A percentile compares a stretch with the other conserved stretches of the same genome.
Evolutionary conservation across 129 eudicot species (phyloP).

Genomic region (Logfia minima): DNA sequence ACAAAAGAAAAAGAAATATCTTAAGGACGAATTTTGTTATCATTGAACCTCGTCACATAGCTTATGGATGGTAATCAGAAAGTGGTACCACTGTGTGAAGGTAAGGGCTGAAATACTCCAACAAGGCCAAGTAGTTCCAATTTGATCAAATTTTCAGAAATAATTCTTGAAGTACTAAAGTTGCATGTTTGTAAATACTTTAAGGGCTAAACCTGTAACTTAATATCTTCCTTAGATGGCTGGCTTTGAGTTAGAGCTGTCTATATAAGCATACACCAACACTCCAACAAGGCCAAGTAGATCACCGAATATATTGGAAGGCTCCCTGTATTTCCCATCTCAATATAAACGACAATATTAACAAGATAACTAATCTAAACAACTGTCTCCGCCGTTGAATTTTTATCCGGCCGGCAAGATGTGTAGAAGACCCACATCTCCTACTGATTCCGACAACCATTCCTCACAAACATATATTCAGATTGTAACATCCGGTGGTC

Average conservation of each 20-base stretch:
- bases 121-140: neutral
- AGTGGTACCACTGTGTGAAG: too few relatives aligned
- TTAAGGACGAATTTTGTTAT: too few relatives aligned
- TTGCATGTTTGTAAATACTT: neutral
- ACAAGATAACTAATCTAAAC: neutral
- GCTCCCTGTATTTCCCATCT: neutral
- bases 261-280: conserved; percentile 42
- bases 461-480: conserved; percentile 49
- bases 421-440: conserved; percentile 28
- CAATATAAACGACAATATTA: neutral
- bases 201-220: neutral
- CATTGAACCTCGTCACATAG: too few relatives aligned
- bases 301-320: conserved; percentile 4
- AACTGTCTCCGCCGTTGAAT: neutral
- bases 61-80: too few relatives aligned
- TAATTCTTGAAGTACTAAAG: neutral
- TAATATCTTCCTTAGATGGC: conserved; percentile 1
- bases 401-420: conserved; percentile 26
- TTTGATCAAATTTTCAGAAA: neutral
- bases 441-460: conserved; percentile 34
- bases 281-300: neutral
- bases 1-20: too few relatives aligned
- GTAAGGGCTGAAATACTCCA: too few relatives aligned
- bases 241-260: conserved; percentile 29
- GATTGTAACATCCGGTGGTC: conserved; percentile 73